phyloP scores from a whole-genome alignment of 805 yeast species.

The Tetrapisispora taiwanensis region DNA sequence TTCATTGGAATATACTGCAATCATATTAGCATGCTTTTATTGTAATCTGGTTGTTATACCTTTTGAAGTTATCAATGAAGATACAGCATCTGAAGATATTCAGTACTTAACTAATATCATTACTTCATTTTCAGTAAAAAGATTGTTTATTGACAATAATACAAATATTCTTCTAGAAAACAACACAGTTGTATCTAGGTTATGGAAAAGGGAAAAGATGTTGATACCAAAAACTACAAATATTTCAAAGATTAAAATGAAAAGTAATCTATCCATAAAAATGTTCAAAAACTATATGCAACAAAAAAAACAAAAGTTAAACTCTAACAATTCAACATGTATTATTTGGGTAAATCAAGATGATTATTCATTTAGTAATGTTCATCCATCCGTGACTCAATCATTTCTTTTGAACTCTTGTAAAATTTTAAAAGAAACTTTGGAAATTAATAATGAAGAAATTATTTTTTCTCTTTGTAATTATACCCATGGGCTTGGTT shows the following conservation, averaged over 20 bases:
- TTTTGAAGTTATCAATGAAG: constrained; percentile 61
- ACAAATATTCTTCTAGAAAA: constrained; percentile 16
- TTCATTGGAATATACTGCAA: constrained; percentile 75
- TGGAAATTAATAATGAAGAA: constrained; percentile 61
- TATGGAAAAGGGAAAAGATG: constrained; percentile 18
- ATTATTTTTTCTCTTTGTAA: constrained; percentile 82
- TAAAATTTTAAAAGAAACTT: constrained; percentile 84
- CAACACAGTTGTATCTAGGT: constrained; percentile 15
- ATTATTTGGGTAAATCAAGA: constrained; percentile 25
- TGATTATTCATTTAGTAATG: constrained; percentile 15
- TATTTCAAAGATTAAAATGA: constrained; percentile 25
- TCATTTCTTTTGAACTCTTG: constrained; percentile 63
- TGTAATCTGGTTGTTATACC: constrained; percentile 59
- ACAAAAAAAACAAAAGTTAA: constrained; percentile 15
- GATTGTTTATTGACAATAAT: constrained; percentile 59
- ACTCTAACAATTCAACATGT: constrained; percentile 28
- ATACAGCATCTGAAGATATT: constrained; percentile 62
- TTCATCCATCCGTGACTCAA: constrained; percentile 39
- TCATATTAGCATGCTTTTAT: constrained; percentile 76
- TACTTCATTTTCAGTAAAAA: constrained; percentile 59
- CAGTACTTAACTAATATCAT: constrained; percentile 54
- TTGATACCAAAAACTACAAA: constrained; percentile 24
- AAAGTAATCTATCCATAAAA: constrained; percentile 13
- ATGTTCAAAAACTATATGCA: constrained; percentile 13
- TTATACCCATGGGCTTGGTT: constrained; percentile 78